Conservation (phyloP, 2,329 filamentous ascomycete genomes). For the Rhinocladiella mackenziei region DNA sequence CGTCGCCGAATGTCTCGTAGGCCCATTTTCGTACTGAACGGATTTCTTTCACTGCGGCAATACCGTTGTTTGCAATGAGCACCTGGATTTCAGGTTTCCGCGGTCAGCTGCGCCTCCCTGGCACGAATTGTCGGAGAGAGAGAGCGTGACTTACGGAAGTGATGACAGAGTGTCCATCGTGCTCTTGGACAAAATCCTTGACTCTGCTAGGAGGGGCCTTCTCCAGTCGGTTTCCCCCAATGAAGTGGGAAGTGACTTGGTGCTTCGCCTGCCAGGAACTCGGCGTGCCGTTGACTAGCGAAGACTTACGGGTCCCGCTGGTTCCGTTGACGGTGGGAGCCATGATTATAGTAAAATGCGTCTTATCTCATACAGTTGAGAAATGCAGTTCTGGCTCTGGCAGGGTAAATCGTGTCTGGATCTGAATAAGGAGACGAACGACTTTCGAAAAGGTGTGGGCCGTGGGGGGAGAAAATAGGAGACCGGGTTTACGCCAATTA, state of each 20-base stretch:
- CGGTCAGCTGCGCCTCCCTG: slow-evolving; percentile 20
- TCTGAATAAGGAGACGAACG: no score
- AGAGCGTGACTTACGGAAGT: slow-evolving; percentile 79
- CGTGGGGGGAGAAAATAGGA: slow-evolving; percentile 22
- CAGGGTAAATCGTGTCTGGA: no score
- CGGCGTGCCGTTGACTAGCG: slow-evolving; percentile 48
- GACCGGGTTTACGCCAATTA: slow-evolving; percentile 27
- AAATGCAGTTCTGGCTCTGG: slow-evolving; percentile 1
- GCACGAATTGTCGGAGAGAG: neutral
- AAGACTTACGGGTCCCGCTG: slow-evolving; percentile 29
- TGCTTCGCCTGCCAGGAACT: slow-evolving; percentile 74
- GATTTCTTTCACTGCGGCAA: slow-evolving; percentile 98
- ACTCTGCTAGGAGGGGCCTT: slow-evolving; percentile 79
- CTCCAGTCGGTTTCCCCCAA: slow-evolving; percentile 84
- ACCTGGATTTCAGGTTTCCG: slow-evolving; percentile 60
- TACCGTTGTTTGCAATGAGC: slow-evolving; percentile 98
- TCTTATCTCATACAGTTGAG: slow-evolving; percentile 29
- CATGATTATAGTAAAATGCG: slow-evolving; percentile 37
- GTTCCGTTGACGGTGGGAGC: slow-evolving; percentile 29
- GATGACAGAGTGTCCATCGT: slow-evolving; percentile 96
- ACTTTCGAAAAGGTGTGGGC: slow-evolving; percentile 2
- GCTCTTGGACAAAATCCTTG: slow-evolving; percentile 87
- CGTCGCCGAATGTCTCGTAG: slow-evolving; percentile 98
- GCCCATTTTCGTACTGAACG: slow-evolving; percentile 99
- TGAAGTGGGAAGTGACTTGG: slow-evolving; percentile 86